A percentile compares a stretch with the other conserved stretches of the same genome.
phyloP scores from a whole-genome alignment of 805 yeast genomes.

The Yarrowia porcina region DNA sequence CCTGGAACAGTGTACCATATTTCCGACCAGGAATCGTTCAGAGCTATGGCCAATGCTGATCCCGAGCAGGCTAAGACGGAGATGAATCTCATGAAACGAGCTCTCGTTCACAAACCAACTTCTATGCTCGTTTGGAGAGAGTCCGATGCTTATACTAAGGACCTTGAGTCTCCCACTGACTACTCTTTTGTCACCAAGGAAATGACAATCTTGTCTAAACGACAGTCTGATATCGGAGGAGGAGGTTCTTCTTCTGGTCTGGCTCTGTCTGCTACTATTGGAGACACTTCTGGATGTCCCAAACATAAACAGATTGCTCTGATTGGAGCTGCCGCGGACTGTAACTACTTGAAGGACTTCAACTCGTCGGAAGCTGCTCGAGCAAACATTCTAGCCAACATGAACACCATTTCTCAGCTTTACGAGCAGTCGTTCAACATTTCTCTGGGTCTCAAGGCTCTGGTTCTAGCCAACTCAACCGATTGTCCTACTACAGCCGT shows the following conservation, averaged over 20 bases:
- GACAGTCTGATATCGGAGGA: conserved; percentile 29
- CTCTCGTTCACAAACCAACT: conserved; percentile 19
- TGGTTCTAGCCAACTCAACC: conserved; percentile 30
- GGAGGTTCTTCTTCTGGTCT: conserved; percentile 34
- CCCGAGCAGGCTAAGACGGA: conserved; percentile 24
- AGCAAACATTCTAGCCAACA: conserved; percentile 36
- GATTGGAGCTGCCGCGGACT: conserved; percentile 42
- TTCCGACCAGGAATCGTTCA: conserved; percentile 27
- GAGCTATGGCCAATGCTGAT: conserved; percentile 8
- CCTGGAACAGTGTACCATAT: conserved; percentile 35
- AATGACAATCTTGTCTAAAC: conserved; percentile 12
- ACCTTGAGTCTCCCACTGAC: background rate
- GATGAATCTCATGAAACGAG: conserved; percentile 28
- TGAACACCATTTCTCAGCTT: conserved; percentile 38
- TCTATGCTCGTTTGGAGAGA: conserved; percentile 28
- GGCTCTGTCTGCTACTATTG: conserved; percentile 33
- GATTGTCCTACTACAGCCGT: conserved; percentile 9
- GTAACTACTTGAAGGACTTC: conserved; percentile 37
- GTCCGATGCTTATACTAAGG: background rate
- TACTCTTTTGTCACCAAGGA: conserved; percentile 22
- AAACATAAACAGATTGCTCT: conserved; percentile 36
- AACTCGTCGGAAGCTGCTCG: conserved; percentile 33
- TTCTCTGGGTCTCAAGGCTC: conserved; percentile 37
- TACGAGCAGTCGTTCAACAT: conserved; percentile 41
- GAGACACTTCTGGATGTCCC: conserved; percentile 39